These are phyloP conservation scores for Colletotrichum abscissum DNA, from an alignment of 2,329 filamentous ascomycete species.

Conservation along the genomic window DNA sequence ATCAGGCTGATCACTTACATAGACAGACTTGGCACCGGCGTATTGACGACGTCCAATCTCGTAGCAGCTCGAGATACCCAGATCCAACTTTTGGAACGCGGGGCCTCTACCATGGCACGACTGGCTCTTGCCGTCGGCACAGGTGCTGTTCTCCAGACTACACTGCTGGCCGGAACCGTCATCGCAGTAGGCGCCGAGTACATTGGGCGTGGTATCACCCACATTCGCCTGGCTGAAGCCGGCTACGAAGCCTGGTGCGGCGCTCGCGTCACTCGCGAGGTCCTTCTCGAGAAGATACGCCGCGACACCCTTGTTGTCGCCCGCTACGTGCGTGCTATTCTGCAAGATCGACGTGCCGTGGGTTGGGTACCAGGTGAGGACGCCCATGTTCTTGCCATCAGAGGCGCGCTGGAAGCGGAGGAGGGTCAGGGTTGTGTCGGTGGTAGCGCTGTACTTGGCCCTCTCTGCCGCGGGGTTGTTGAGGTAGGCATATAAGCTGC, in stretches of 20 bases:
- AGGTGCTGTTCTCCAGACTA: constrained; percentile 86
- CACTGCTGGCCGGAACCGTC: constrained; percentile 80
- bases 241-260: constrained; percentile 80
- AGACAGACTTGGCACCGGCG: constrained; percentile 62
- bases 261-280: constrained; percentile 63
- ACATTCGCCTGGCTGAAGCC: constrained; percentile 94
- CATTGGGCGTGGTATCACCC: constrained; percentile 90
- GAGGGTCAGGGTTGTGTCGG: constrained; percentile 75
- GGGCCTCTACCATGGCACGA: constrained; percentile 81
- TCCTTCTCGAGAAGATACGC: constrained; percentile 85
- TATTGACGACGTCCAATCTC: constrained; percentile 83
- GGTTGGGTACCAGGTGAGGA: constrained; percentile 91
- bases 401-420: constrained; percentile 80
- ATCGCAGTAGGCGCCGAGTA: constrained; percentile 89
- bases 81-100: constrained; percentile 73
- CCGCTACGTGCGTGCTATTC: constrained; percentile 91
- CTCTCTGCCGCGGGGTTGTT: constrained; percentile 85
- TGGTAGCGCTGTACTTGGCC: constrained; percentile 68
- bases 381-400: constrained; percentile 80
- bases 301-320: constrained; percentile 97
- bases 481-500: constrained; percentile 88
- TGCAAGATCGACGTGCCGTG: constrained; percentile 92
- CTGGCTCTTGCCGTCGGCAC: constrained; percentile 75
- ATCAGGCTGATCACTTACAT: constrained; percentile 46
- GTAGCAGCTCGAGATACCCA: constrained; percentile 78